Evolutionary conservation across 2,329 filamentous ascomycete species (phyloP).

Genomic region (Trichoderma sp.): DNA sequence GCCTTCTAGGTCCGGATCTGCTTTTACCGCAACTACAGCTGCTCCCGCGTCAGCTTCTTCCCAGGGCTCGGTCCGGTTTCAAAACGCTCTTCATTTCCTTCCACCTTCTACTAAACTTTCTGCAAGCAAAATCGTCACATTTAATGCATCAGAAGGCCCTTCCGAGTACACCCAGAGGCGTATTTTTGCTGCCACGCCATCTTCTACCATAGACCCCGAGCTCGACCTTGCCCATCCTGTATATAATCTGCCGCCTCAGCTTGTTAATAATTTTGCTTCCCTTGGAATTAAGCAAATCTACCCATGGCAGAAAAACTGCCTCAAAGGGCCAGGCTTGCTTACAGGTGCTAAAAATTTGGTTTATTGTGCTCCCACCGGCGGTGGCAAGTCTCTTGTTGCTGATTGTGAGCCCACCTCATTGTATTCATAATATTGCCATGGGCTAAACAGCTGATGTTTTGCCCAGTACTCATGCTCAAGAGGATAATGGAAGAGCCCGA

Average conservation of each 20-base stretch:
- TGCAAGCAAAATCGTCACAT: constrained; percentile 47
- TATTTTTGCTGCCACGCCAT: constrained; percentile 52
- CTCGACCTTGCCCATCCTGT: constrained; percentile 60
- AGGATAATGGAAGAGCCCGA: constrained; percentile 60
- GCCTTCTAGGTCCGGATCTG: neutral
- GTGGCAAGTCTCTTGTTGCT: constrained; percentile 74
- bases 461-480: constrained; percentile 67
- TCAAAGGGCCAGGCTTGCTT: constrained; percentile 65
- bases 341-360: constrained; percentile 66
- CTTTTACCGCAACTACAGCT: neutral
- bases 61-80: constrained; percentile 30
- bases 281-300: constrained; percentile 73
- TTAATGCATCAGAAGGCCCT: constrained; percentile 25
- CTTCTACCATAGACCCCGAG: constrained; percentile 48
- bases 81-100: constrained; percentile 35
- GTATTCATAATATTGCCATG: neutral
- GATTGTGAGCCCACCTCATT: constrained; percentile 41
- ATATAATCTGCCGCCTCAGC: constrained; percentile 59
- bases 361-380: constrained; percentile 77
- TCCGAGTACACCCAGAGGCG: constrained; percentile 59
- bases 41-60: constrained; percentile 9
- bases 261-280: constrained; percentile 62
- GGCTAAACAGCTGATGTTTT: constrained; percentile 21
- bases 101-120: constrained; percentile 30
- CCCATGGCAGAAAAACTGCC: constrained; percentile 74